phyloP scores from a whole-genome alignment of 108 stramenopile genomes.

The Discostella stelligeroides region DNA sequence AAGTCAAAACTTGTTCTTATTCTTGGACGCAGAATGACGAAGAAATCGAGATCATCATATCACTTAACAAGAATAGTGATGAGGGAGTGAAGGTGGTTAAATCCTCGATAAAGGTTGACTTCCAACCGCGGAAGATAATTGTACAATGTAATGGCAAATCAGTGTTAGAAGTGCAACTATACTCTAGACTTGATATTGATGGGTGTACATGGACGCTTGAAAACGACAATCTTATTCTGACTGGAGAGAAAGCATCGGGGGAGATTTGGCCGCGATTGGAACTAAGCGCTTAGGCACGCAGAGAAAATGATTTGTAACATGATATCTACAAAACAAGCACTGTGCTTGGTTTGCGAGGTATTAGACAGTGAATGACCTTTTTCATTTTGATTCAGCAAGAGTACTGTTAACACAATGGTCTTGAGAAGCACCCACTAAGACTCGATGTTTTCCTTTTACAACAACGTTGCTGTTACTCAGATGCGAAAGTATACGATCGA shows the following conservation, averaged over 20 bases:
- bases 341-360: no score
- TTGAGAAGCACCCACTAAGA: neutral
- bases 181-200: slow-evolving; percentile 66
- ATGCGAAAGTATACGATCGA: slow-evolving; percentile 81
- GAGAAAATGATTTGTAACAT: no score
- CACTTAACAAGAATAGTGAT: slow-evolving; percentile 20
- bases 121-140: slow-evolving; percentile 46
- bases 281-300: neutral
- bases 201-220: slow-evolving; percentile 87
- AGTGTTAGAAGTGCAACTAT: slow-evolving; percentile 48
- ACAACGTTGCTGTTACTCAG: slow-evolving; percentile 69
- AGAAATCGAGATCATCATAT: slow-evolving; percentile 65
- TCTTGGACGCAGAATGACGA: slow-evolving; percentile 77
- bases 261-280: slow-evolving; percentile 51
- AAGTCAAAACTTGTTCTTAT: slow-evolving; percentile 49
- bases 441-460: slow-evolving; percentile 38
- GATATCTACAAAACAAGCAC: no score
- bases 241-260: slow-evolving; percentile 42
- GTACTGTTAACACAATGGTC: no score
- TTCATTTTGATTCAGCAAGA: no score
- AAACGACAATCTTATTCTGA: slow-evolving; percentile 33
- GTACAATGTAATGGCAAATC: slow-evolving; percentile 46
- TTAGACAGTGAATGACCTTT: no score
- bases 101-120: slow-evolving; percentile 53
- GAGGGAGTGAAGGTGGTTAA: slow-evolving; percentile 29